Evolutionary conservation across 2,329 filamentous ascomycete genomes (phyloP).

Genomic region (Colletotrichum liaoningense): DNA sequence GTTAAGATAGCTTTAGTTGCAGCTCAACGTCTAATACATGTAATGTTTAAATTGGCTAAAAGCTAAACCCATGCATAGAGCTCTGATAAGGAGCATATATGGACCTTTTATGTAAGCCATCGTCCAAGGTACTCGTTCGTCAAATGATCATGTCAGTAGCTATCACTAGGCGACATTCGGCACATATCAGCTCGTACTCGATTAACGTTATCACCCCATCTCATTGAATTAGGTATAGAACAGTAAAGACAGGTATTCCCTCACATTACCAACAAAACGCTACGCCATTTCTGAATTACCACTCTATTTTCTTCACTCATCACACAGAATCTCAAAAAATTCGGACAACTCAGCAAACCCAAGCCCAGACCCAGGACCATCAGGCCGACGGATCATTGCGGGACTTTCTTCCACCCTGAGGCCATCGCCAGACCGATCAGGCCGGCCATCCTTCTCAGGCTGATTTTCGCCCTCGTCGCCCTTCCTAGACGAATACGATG

Average conservation of each 20-base stretch:
- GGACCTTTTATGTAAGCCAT: too few relatives aligned
- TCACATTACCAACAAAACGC: background rate
- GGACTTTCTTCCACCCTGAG: background rate
- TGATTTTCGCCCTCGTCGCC: background rate
- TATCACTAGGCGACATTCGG: too few relatives aligned
- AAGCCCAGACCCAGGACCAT: background rate
- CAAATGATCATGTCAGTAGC: too few relatives aligned
- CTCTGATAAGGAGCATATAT: too few relatives aligned
- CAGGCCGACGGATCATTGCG: background rate
- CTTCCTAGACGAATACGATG: background rate
- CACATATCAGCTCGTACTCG: background rate
- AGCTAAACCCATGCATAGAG: background rate
- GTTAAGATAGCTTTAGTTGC: too few relatives aligned
- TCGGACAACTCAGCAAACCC: slow-evolving; percentile 4
- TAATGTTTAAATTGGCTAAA: too few relatives aligned
- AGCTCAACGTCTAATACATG: too few relatives aligned
- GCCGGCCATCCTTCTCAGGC: background rate
- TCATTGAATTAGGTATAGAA: background rate
- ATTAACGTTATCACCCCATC: background rate
- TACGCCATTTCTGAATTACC: background rate
- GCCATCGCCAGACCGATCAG: background rate
- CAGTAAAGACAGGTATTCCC: background rate
- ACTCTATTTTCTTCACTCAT: slow-evolving; percentile 3
- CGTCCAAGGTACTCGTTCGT: too few relatives aligned
- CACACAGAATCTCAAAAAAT: slow-evolving; percentile 21